These are phyloP conservation scores for Cyclotella distinguenda DNA, from an alignment of 108 stramenopile species.

Conservation along the genomic window DNA sequence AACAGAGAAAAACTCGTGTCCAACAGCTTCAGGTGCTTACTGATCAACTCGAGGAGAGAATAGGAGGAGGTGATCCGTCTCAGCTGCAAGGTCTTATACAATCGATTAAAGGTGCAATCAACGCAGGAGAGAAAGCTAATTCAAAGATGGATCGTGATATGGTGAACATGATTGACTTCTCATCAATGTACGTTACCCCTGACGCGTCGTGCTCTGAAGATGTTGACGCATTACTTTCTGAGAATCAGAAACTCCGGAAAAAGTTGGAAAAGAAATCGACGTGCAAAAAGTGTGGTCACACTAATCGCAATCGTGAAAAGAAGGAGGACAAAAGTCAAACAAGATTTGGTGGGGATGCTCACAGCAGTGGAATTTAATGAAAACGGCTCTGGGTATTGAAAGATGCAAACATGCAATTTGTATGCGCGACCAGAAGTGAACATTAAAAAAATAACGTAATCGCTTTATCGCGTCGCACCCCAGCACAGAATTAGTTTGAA, in stretches of 20 bases:
- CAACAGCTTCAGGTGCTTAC: constrained; percentile 17
- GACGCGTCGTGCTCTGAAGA: neutral
- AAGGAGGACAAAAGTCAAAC: constrained; percentile 9
- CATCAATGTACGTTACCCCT: constrained; percentile 14
- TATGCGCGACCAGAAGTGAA: too few species aligned
- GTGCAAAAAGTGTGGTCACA: constrained; percentile 25
- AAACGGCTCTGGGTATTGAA: too few species aligned
- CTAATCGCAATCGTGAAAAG: constrained; percentile 5
- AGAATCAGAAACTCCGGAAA: constrained; percentile 35
- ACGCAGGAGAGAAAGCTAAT: constrained; percentile 42
- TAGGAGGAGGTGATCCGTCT: constrained; percentile 21
- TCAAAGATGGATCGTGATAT: constrained; percentile 52
- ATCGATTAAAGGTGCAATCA: constrained; percentile 26
- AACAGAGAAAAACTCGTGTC: constrained; percentile 36
- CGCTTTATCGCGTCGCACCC: too few species aligned
- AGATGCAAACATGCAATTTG: too few species aligned
- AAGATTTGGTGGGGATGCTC: neutral
- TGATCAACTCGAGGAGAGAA: constrained; percentile 24
- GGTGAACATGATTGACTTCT: constrained; percentile 48
- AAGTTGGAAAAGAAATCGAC: constrained; percentile 29
- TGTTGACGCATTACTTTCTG: constrained; percentile 14
- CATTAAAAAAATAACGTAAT: too few species aligned
- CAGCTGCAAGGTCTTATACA: constrained; percentile 10
- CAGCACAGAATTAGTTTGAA: too few species aligned
- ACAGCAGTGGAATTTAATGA: too few species aligned